Percentiles rank a stretch among this genome's conserved stretches.
Conservation (phyloP, 2,329 filamentous ascomycete genomes). For the Xylariaceae sp. region DNA sequence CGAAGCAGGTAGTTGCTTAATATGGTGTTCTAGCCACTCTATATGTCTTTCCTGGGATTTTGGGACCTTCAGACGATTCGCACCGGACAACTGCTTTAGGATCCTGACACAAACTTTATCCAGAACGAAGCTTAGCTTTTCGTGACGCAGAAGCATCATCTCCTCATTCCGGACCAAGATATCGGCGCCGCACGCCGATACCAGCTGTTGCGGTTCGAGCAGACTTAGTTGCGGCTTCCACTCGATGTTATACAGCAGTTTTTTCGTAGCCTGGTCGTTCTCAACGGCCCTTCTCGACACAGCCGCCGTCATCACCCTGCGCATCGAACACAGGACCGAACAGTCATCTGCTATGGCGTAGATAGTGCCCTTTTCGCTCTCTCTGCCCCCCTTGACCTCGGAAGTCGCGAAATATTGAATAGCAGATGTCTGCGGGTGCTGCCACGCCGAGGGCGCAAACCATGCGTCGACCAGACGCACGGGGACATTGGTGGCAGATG, state of each 20-base stretch:
- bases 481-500: slow-evolving; percentile 35
- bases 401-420: too few relatives aligned
- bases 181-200: slow-evolving; percentile 25
- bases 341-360: too few relatives aligned
- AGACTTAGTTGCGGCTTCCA: slow-evolving; percentile 45
- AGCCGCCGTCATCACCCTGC: slow-evolving; percentile 33
- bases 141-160: slow-evolving; percentile 18
- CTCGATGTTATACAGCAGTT: slow-evolving; percentile 39
- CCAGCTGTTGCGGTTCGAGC: slow-evolving; percentile 35
- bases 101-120: slow-evolving; percentile 25
- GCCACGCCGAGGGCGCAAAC: too few relatives aligned
- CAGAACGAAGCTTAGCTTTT: slow-evolving; percentile 26
- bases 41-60: slow-evolving; percentile 31
- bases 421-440: too few relatives aligned
- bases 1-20: slow-evolving; percentile 19
- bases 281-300: too few relatives aligned
- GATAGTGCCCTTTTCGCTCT: too few relatives aligned
- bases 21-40: slow-evolving; percentile 38
- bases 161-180: slow-evolving; percentile 29
- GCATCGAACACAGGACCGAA: slow-evolving; percentile 22
- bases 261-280: slow-evolving; percentile 20
- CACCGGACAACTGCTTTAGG: slow-evolving; percentile 20
- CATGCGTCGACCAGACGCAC: slow-evolving; percentile 37
- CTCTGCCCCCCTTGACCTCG: too few relatives aligned
- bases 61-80: slow-evolving; percentile 23